These are phyloP conservation scores for Sclerotinia nivalis DNA, from an alignment of 2,329 filamentous ascomycete genomes.

Conservation along the genomic window DNA sequence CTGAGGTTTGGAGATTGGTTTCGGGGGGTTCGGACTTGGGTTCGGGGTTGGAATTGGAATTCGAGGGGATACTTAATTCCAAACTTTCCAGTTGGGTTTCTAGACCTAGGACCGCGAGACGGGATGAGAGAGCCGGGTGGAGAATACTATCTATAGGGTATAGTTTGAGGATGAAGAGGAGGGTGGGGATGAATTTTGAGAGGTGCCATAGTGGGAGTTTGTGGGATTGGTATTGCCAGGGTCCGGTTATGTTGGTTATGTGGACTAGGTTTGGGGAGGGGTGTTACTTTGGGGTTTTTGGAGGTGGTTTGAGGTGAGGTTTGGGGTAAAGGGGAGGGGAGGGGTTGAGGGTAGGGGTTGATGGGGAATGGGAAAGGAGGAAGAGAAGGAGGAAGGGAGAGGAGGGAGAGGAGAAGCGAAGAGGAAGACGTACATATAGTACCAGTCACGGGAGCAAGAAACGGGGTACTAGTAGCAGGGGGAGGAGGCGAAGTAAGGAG, in stretches of 20 bases:
- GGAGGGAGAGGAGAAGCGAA: neutral
- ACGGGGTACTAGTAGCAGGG: neutral
- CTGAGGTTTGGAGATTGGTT: too few species aligned
- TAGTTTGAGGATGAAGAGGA: conserved; percentile 17
- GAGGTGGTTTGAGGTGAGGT: neutral
- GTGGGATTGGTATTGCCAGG: conserved; percentile 10
- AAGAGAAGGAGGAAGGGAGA: neutral
- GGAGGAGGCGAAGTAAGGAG: conserved; percentile 4
- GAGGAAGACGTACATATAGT: conserved; percentile 2
- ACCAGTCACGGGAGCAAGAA: conserved; percentile 6
- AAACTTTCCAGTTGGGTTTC: neutral
- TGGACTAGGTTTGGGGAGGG: neutral
- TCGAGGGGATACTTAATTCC: neutral
- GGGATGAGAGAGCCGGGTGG: neutral
- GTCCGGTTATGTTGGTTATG: neutral
- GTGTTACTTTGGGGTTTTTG: neutral
- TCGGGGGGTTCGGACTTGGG: neutral
- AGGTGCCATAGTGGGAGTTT: neutral
- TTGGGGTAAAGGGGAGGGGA: too few species aligned
- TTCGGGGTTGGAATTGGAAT: neutral
- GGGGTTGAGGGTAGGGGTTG: too few species aligned
- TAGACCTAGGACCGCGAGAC: neutral
- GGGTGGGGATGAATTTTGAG: conserved; percentile 1
- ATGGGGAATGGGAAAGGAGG: neutral
- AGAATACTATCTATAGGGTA: neutral